Evolutionary conservation across 495 filamentous ascomycete genomes (phyloP).

Genomic region (Talaromyces wortmannii): DNA sequence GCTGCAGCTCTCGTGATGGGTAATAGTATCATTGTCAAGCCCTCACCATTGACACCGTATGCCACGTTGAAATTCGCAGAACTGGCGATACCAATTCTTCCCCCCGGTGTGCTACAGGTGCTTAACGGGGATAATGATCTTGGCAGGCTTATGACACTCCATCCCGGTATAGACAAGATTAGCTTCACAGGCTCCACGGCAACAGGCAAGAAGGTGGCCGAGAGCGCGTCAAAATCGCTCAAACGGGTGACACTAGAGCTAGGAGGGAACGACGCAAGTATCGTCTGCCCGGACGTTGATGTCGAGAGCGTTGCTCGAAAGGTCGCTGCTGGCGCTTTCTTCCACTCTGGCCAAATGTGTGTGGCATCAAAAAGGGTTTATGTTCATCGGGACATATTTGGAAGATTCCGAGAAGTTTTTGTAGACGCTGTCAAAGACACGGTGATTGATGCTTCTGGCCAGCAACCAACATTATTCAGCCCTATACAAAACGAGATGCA

Average conservation of each 20-base stretch:
- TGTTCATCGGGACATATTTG: constrained; percentile 61
- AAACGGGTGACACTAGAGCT: constrained; percentile 55
- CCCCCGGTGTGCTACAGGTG: constrained; percentile 61
- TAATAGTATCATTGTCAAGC: constrained; percentile 58
- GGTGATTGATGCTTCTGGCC: constrained; percentile 38
- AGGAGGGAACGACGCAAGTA: constrained; percentile 64
- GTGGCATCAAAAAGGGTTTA: constrained; percentile 60
- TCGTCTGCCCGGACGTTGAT: constrained; percentile 60
- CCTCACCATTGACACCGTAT: constrained; percentile 61
- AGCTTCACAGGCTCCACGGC: constrained; percentile 60
- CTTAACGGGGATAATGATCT: constrained; percentile 60
- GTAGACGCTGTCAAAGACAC: constrained; percentile 48
- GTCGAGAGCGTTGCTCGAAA: constrained; percentile 51
- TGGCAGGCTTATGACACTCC: constrained; percentile 49
- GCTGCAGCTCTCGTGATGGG: constrained; percentile 49
- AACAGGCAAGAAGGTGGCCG: constrained; percentile 59
- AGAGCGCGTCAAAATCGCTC: constrained; percentile 50
- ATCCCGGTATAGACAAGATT: constrained; percentile 59
- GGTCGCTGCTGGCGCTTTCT: constrained; percentile 46
- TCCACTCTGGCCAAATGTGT: constrained; percentile 50
- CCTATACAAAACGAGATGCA: constrained; percentile 58
- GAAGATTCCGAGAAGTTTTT: constrained; percentile 48
- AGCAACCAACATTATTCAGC: constrained; percentile 35
- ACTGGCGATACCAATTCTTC: constrained; percentile 52
- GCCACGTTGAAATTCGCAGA: constrained; percentile 57